These are phyloP conservation scores for Leptomonas pyrrhocoris DNA, from an alignment of 208 protist genomes.

Conservation along the genomic window DNA sequence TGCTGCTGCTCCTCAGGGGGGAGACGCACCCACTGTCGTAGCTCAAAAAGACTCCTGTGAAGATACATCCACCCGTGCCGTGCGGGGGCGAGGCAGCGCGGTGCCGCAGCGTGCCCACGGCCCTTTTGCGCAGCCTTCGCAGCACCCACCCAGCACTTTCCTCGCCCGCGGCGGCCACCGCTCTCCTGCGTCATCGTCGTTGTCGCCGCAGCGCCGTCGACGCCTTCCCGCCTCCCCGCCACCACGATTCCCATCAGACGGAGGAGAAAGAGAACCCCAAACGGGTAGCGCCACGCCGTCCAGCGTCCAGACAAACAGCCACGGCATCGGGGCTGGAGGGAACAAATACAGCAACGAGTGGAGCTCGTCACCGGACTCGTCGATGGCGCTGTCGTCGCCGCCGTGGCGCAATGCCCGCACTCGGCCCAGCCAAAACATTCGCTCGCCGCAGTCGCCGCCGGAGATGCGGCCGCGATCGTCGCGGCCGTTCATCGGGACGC, in stretches of 20 bases:
- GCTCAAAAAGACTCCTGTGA: too few species aligned
- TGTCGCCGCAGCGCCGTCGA: slow-evolving; percentile 2
- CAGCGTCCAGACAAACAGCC: slow-evolving; percentile 5
- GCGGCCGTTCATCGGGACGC: slow-evolving; percentile 11
- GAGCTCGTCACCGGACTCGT: slow-evolving; percentile 1
- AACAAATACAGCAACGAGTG: background rate
- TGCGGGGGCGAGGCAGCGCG: background rate
- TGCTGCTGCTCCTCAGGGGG: too few species aligned
- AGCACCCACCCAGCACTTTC: slow-evolving; percentile 13
- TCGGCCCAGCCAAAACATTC: background rate
- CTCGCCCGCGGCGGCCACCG: slow-evolving; percentile 9
- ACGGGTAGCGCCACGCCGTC: background rate
- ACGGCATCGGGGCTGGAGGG: background rate
- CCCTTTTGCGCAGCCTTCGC: slow-evolving; percentile 11
- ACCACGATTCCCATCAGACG: background rate
- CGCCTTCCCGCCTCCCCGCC: background rate
- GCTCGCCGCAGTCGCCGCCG: slow-evolving; percentile 10
- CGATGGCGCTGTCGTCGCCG: background rate
- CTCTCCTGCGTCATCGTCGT: background rate
- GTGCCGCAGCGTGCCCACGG: slow-evolving; percentile 17
- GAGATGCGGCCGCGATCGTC: slow-evolving; percentile 21
- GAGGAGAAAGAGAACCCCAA: too few species aligned
- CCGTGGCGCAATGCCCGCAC: slow-evolving; percentile 3
- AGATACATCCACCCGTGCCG: too few species aligned
- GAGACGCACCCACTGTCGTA: too few species aligned